Evolutionary conservation across 1,284 basidiomycete species (phyloP).

Genomic region (Pseudozyma tsukubaensis): DNA sequence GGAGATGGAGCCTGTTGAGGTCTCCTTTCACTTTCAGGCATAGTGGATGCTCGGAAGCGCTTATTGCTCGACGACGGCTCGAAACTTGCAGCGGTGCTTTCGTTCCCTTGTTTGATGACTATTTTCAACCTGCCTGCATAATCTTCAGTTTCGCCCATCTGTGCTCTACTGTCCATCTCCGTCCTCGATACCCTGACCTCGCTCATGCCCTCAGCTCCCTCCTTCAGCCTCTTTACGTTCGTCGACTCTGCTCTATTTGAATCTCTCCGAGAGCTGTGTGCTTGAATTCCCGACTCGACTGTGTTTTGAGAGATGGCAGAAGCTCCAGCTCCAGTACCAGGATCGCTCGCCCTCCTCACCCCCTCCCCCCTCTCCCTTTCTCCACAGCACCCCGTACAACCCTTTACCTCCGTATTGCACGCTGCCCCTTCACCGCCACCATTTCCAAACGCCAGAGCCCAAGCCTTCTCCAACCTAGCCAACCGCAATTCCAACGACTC

Average conservation of each 20-base stretch:
- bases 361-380: not conserved
- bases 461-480: constrained; percentile 25
- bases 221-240: no score
- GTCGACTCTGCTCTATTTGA: not conserved
- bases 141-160: no score
- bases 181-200: no score
- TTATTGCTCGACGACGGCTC: constrained; percentile 6
- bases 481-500: constrained; percentile 47
- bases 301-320: not conserved
- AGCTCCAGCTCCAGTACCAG: not conserved
- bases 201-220: no score
- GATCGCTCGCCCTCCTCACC: constrained; percentile 7
- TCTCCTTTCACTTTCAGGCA: constrained; percentile 14
- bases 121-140: no score
- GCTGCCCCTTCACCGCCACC: not conserved
- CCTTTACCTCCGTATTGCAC: not conserved
- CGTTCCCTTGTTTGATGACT: not conserved
- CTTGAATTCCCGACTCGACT: no score
- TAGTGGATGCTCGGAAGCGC: constrained; percentile 14
- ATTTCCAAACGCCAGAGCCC: not conserved
- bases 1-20: no score
- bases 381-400: not conserved
- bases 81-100: not conserved
- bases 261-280: not conserved
- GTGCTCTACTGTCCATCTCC: no score